Conservation (phyloP, 148 eudicot species). For the Beta vulgaris region DNA sequence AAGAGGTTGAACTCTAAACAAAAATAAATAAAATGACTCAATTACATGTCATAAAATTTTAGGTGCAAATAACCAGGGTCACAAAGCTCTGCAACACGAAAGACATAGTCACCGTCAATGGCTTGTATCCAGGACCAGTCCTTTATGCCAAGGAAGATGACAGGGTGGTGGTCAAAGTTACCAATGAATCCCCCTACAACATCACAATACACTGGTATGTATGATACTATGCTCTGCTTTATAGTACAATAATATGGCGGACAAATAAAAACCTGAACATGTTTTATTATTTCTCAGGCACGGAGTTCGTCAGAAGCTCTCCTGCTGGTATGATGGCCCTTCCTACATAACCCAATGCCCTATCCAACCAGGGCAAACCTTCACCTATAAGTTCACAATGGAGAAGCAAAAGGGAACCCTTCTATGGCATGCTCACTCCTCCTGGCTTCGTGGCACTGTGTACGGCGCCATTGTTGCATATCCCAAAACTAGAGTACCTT, state of each 20-base stretch:
- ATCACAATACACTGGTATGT: conserved; percentile 62
- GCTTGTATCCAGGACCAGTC: conserved; percentile 57
- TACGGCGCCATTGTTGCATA: conserved; percentile 62
- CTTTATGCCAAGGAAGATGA: conserved; percentile 59
- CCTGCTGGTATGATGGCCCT: conserved; percentile 64
- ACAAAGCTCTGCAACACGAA: conserved; percentile 47
- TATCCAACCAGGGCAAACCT: conserved; percentile 49
- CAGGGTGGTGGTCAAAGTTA: conserved; percentile 38
- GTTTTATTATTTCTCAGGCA: conserved; percentile 37
- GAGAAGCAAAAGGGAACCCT: conserved; percentile 62
- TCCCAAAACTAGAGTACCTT: conserved; percentile 56
- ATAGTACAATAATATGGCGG: background rate
- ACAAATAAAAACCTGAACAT: background rate
- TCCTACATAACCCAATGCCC: conserved; percentile 62
- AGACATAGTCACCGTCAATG: conserved; percentile 44
- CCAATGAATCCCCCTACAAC: conserved; percentile 54
- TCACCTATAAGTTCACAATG: conserved; percentile 53
- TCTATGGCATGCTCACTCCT: conserved; percentile 69
- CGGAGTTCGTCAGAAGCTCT: conserved; percentile 48
- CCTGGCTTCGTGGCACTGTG: conserved; percentile 73
- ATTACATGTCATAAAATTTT: conserved; percentile 5
- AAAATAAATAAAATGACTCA: background rate
- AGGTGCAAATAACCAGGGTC: conserved; percentile 50
- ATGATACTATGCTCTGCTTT: background rate
- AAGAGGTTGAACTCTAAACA: background rate